Percentiles rank a stretch among this genome's conserved stretches.
phyloP scores from a whole-genome alignment of 495 filamentous ascomycete species.

The Penicillium coprophilum region DNA sequence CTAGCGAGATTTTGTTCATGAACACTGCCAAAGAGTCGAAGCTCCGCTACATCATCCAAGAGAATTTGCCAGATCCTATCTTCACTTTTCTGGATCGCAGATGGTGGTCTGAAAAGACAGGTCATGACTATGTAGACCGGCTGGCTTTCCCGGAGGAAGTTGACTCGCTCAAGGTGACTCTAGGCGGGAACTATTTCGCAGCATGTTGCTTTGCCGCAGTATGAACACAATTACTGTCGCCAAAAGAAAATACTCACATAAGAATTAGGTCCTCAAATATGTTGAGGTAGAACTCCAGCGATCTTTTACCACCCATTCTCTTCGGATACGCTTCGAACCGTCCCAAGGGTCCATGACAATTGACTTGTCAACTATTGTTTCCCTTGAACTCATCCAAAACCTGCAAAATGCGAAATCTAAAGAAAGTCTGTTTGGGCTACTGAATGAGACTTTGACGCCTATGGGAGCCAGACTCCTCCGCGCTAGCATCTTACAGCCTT shows the following conservation, averaged over 20 bases:
- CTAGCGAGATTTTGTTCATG: slow-evolving; percentile 71
- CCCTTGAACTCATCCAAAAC: slow-evolving; percentile 89
- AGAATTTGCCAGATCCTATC: slow-evolving; percentile 54
- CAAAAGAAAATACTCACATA: slow-evolving; percentile 23
- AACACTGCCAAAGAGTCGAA: slow-evolving; percentile 72
- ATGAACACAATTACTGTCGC: slow-evolving; percentile 29
- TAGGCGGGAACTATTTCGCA: slow-evolving; percentile 85
- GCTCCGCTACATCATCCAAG: slow-evolving; percentile 70
- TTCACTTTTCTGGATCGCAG: slow-evolving; percentile 73
- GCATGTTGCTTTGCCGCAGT: slow-evolving; percentile 88
- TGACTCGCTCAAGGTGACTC: slow-evolving; percentile 72
- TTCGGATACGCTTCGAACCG: slow-evolving; percentile 84
- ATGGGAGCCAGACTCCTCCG: slow-evolving; percentile 83
- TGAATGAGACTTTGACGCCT: slow-evolving; percentile 82
- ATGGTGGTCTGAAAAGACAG: slow-evolving; percentile 83
- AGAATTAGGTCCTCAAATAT: slow-evolving; percentile 71
- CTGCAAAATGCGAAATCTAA: slow-evolving; percentile 70
- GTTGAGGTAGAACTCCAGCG: slow-evolving; percentile 65
- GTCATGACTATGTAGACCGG: slow-evolving; percentile 74
- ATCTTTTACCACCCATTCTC: slow-evolving; percentile 70
- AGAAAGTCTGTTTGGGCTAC: slow-evolving; percentile 75
- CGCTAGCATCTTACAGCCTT: slow-evolving; percentile 86
- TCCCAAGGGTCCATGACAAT: slow-evolving; percentile 94
- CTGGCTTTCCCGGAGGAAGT: slow-evolving; percentile 76
- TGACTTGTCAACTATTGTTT: slow-evolving; percentile 79